phyloP scores from a whole-genome alignment of 768 basidiomycete genomes.

The Lepiota brunneoincarnata region DNA sequence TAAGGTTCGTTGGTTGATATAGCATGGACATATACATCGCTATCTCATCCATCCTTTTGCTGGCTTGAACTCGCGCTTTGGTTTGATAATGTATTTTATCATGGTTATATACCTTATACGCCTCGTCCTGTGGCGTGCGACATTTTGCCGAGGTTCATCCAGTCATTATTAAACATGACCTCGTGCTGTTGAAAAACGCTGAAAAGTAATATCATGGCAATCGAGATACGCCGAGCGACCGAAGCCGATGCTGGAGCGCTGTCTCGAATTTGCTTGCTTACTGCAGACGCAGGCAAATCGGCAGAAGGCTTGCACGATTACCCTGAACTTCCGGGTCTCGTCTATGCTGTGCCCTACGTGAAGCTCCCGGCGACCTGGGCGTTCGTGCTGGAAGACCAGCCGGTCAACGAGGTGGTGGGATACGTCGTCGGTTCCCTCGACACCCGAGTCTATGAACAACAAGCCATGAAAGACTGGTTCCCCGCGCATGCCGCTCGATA shows the following conservation, averaged over 20 bases:
- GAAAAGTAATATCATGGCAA: constrained; percentile 33
- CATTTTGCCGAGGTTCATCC: constrained; percentile 6
- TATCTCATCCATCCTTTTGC: neutral
- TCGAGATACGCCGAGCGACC: constrained; percentile 51
- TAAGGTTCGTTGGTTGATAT: constrained; percentile 21
- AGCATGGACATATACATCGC: neutral
- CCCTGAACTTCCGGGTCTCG: constrained; percentile 64
- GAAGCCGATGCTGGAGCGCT: constrained; percentile 53
- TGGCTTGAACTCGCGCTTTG: neutral
- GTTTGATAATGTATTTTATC: neutral
- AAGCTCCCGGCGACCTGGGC: constrained; percentile 66
- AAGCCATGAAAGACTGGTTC: constrained; percentile 62
- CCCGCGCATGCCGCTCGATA: constrained; percentile 58
- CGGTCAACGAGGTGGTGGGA: constrained; percentile 54
- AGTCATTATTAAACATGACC: neutral
- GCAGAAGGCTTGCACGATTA: constrained; percentile 60
- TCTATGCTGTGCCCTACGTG: constrained; percentile 77
- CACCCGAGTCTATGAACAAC: constrained; percentile 60
- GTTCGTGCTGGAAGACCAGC: constrained; percentile 66
- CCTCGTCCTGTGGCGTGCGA: too few relatives aligned
- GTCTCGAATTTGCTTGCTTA: constrained; percentile 72
- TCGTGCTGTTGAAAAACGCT: neutral
- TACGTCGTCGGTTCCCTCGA: constrained; percentile 70
- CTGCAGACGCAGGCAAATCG: constrained; percentile 67
- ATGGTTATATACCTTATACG: too few relatives aligned